A percentile compares a stretch with the other conserved stretches of the same genome.
Evolutionary conservation across 202 grass and related monocot species (phyloP).

Genomic region (Panicum virgatum): DNA sequence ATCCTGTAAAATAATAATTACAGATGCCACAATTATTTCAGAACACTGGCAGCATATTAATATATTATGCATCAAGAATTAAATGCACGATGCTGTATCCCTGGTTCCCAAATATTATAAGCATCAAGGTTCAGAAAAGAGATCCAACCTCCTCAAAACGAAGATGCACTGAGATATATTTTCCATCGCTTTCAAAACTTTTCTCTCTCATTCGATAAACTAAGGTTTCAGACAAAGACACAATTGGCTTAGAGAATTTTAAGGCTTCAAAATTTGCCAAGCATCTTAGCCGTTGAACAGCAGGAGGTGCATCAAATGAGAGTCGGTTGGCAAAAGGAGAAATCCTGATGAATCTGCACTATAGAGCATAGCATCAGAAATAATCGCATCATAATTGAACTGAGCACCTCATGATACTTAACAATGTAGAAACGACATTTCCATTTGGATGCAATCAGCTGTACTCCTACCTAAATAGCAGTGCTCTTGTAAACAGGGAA

Average conservation of each 20-base stretch:
- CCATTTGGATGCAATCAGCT: not conserved
- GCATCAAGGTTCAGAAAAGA: conserved; percentile 23
- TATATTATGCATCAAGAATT: not conserved
- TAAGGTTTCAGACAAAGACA: conserved; percentile 75
- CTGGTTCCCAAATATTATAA: conserved; percentile 3
- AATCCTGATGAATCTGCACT: conserved; percentile 87
- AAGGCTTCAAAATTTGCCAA: conserved; percentile 96
- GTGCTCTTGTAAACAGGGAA: not conserved
- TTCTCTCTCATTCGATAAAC: conserved; percentile 88
- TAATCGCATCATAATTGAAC: conserved; percentile 12
- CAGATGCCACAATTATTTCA: conserved; percentile 16
- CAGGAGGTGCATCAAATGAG: conserved; percentile 85
- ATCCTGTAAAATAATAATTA: conserved; percentile 65
- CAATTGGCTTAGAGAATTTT: conserved; percentile 78
- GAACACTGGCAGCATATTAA: conserved; percentile 10
- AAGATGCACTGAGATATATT: conserved; percentile 97
- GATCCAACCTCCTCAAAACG: conserved; percentile 90
- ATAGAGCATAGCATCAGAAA: conserved; percentile 37
- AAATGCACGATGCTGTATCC: not conserved
- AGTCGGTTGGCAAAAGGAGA: conserved; percentile 96
- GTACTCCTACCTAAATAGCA: not conserved
- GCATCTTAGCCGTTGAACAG: conserved; percentile 87
- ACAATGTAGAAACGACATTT: not conserved
- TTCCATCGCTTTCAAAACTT: conserved; percentile 65
- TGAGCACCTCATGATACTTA: not conserved